A percentile compares a stretch with the other conserved stretches of the same genome.
Conservation (phyloP, 345 rosid species). For the Hypericum perforatum region DNA sequence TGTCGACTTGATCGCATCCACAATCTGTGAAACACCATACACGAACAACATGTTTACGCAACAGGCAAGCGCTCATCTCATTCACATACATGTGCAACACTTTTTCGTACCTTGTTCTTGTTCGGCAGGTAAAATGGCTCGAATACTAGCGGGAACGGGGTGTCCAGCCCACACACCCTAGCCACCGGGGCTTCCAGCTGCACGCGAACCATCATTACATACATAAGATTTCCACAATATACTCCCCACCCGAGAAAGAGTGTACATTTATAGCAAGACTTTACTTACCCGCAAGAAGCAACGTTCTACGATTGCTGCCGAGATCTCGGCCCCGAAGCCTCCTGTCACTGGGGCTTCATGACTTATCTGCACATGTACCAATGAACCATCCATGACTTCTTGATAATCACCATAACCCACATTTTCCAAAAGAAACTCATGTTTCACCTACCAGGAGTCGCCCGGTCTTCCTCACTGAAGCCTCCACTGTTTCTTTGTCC, state of each 20-base stretch:
- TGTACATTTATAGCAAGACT: not conserved
- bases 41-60: not conserved
- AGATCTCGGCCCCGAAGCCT: constrained; percentile 88
- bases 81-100: not conserved
- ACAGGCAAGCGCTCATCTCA: not conserved
- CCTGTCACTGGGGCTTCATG: constrained; percentile 92
- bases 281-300: constrained; percentile 61
- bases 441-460: constrained; percentile 55
- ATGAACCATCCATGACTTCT: constrained; percentile 1
- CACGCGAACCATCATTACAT: constrained; percentile 12
- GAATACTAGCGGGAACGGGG: constrained; percentile 85
- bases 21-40: constrained; percentile 43
- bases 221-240: not conserved
- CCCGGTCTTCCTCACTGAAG: constrained; percentile 78
- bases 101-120: constrained; percentile 50
- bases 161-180: constrained; percentile 82
- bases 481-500: constrained; percentile 88
- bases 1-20: constrained; percentile 74
- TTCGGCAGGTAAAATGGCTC: constrained; percentile 88
- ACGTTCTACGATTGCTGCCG: constrained; percentile 70
- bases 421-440: not conserved
- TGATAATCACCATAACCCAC: not conserved
- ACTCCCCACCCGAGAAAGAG: not conserved
- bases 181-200: constrained; percentile 88
- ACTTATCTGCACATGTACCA: constrained; percentile 48